Conservation (phyloP, 2,329 filamentous ascomycete genomes). For the Pseudogymnoascus sp. region DNA sequence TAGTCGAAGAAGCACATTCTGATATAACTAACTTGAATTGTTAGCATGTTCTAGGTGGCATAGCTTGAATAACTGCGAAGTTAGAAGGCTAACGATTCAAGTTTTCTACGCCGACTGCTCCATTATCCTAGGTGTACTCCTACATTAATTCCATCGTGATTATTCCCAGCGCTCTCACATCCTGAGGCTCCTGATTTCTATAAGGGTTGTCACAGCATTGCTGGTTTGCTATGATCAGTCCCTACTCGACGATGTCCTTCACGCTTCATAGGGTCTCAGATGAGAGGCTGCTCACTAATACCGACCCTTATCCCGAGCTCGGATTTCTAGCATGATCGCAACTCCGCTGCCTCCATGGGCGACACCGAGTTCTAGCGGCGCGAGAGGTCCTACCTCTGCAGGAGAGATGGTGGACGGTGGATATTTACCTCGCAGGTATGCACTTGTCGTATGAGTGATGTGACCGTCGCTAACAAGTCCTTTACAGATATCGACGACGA, state of each 20-base stretch:
- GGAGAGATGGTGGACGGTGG: constrained; percentile 16
- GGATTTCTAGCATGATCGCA: neutral
- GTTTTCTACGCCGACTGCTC: constrained; percentile 29
- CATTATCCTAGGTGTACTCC: constrained; percentile 31
- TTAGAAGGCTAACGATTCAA: constrained; percentile 24
- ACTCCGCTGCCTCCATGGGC: constrained; percentile 12
- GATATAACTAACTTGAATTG: too few relatives aligned
- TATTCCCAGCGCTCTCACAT: constrained; percentile 21
- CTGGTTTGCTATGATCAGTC: constrained; percentile 15
- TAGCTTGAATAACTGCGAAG: too few relatives aligned
- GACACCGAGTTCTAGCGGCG: constrained; percentile 16
- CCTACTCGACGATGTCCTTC: constrained; percentile 22
- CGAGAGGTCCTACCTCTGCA: constrained; percentile 15
- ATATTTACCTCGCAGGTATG: constrained; percentile 15
- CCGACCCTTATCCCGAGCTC: neutral
- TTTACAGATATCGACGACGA: too few relatives aligned
- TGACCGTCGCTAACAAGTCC: too few relatives aligned
- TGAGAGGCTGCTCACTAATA: neutral
- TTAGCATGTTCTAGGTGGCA: too few relatives aligned
- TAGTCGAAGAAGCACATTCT: too few relatives aligned
- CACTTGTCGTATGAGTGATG: too few relatives aligned
- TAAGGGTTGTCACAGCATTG: too few relatives aligned
- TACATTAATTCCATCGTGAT: constrained; percentile 31
- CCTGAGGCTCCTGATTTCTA: too few relatives aligned
- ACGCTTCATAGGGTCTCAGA: neutral